Conservation (phyloP, 2,329 filamentous ascomycete species). For the Neonectria hederae region DNA sequence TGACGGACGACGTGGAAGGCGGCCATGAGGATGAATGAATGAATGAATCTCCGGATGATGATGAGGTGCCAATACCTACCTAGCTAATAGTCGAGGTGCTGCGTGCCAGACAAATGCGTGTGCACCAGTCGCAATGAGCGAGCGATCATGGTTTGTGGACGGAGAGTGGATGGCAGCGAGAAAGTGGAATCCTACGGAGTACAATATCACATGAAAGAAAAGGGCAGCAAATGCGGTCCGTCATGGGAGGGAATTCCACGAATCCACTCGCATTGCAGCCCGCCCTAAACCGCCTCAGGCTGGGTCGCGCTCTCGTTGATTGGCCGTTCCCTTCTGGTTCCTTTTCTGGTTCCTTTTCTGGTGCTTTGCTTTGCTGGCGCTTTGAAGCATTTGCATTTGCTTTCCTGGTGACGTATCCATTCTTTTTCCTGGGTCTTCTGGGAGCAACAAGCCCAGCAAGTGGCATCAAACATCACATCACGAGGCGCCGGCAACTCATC, state of each 20-base stretch:
- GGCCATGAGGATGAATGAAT: too few species aligned
- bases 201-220: constrained; percentile 23
- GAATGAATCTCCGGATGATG: not conserved
- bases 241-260: constrained; percentile 6
- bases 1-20: constrained; percentile 22
- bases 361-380: not conserved
- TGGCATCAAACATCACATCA: constrained; percentile 11
- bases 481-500: constrained; percentile 19
- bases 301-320: constrained; percentile 14
- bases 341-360: not conserved
- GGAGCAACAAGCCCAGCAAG: not conserved
- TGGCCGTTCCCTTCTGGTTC: not conserved
- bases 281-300: constrained; percentile 7
- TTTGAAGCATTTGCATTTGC: not conserved
- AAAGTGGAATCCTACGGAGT: not conserved
- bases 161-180: not conserved
- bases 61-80: not conserved
- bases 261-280: constrained; percentile 18
- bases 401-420: not conserved
- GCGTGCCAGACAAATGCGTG: not conserved
- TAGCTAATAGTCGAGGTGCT: constrained; percentile 1
- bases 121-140: not conserved
- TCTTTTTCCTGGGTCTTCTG: not conserved
- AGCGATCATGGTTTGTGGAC: not conserved
- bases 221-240: not conserved